Conservation (phyloP, 2,329 filamentous ascomycete species). For the Scleromitrula shiraiana region DNA sequence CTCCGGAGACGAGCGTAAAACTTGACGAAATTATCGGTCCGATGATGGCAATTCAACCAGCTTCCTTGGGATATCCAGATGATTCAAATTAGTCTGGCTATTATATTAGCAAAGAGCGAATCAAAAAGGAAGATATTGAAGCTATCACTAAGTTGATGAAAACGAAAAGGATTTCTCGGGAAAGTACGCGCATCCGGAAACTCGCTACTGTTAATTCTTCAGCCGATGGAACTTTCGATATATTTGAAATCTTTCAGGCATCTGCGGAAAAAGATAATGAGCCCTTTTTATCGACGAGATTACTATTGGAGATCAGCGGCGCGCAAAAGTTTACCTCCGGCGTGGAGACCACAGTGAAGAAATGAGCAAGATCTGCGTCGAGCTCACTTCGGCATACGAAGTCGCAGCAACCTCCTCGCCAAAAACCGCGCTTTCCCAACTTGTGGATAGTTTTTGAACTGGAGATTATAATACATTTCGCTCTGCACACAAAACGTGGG, state of each 20-base stretch:
- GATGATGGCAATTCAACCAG: neutral
- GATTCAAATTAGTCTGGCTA: neutral
- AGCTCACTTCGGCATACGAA: slow-evolving; percentile 39
- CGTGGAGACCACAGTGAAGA: slow-evolving; percentile 46
- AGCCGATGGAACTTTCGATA: too few species aligned
- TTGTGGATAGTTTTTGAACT: slow-evolving; percentile 46
- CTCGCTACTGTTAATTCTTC: neutral
- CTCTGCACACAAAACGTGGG: slow-evolving; percentile 48
- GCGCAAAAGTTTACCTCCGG: slow-evolving; percentile 33
- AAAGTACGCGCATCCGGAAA: slow-evolving; percentile 50
- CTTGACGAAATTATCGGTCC: neutral
- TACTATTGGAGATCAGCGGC: neutral
- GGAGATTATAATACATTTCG: slow-evolving; percentile 48
- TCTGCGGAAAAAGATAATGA: too few species aligned
- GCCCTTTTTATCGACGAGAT: neutral
- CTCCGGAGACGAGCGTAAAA: neutral
- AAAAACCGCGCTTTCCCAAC: slow-evolving; percentile 41
- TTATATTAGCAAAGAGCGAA: neutral
- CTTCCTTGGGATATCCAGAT: neutral
- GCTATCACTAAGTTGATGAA: neutral
- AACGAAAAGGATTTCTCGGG: slow-evolving; percentile 27
- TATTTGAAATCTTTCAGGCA: neutral
- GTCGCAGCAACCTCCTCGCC: slow-evolving; percentile 46
- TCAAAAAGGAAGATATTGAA: neutral
- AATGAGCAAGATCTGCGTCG: slow-evolving; percentile 41